Percentiles rank a stretch among this genome's conserved stretches.
phyloP scores from a whole-genome alignment of 495 filamentous ascomycete genomes.

The Ramalina peruviana region DNA sequence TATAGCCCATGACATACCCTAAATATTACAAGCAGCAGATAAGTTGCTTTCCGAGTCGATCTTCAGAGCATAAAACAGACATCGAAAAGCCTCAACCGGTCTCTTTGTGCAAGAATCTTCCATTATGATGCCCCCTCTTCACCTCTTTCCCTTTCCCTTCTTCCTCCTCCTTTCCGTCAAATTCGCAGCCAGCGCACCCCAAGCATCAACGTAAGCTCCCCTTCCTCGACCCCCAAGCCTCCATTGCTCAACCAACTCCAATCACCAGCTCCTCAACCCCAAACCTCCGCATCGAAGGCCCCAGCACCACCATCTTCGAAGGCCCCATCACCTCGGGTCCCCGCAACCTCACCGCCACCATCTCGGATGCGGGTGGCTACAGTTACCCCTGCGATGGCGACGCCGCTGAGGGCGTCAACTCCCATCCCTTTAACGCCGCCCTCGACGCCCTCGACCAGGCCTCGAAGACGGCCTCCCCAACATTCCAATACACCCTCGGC shows the following conservation, averaged over 20 bases:
- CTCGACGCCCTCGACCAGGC: constrained; percentile 8
- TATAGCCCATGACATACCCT: no score
- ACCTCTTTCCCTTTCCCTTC: background rate
- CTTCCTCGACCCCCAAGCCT: background rate
- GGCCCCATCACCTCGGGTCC: constrained; percentile 10
- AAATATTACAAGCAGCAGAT: no score
- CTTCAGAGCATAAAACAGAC: no score
- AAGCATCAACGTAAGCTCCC: background rate
- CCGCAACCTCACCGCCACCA: constrained; percentile 3
- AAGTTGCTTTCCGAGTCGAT: no score
- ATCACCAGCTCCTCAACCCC: background rate
- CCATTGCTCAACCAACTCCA: background rate
- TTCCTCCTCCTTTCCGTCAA: background rate
- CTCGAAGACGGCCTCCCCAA: background rate
- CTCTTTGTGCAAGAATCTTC: no score
- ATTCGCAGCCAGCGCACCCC: background rate
- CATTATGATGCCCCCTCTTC: no score
- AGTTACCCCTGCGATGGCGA: constrained; percentile 1
- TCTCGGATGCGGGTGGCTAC: background rate
- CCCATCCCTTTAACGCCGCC: constrained; percentile 3
- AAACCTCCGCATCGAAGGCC: constrained; percentile 6
- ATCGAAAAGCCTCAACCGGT: no score
- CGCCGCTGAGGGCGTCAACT: background rate
- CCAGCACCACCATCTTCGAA: constrained; percentile 4
- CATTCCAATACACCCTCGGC: constrained; percentile 5